Base-by-base conservation (phyloP, 169 alveolate genomes). In the Plasmodium ovale region DNA sequence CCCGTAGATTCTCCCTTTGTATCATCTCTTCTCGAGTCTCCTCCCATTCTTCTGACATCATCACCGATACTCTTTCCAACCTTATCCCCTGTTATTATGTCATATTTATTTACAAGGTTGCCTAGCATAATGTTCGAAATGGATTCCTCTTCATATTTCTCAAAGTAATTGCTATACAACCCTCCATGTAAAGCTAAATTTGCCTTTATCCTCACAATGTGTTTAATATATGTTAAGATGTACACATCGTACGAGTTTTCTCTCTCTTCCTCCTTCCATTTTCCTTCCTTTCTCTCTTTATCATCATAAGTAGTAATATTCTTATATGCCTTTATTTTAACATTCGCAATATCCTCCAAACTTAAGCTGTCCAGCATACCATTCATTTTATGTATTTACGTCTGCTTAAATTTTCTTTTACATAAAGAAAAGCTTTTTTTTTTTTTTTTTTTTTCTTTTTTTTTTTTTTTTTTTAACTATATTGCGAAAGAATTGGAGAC, bases 141-240 rank as follows among this genome's bases (percentile, higher is more conserved):
- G 29, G 77, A 77, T 12, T 77, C 88, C 47, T 77, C 88, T 37
- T 77, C 88, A 77, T 62, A 77, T 25, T 77, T 77, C 33, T 77
- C 88, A 62, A 77, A 77, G 35, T 77, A 77, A 53, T 77, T 77
- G 53, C 88, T 77, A 54, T 77, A 77, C 31, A 77, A 35, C 23
- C 88, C 88, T 19, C 88, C 88, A 67, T 77, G 88, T 51, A 77
- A 39, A 3, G 88, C 88, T 31, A 77, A 62, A 54, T 77, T 77
- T 3, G 88, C 58, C 53, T 77, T 77, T 42, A 77, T 77, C 23
- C 88, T n/a, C 1, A 77, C 88, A 27, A 77, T 77, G 23, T 77
- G 88, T 51, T 77, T 77, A 60, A 77, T 77, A 68, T 77, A 77
- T 37, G 88, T 77, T 53, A 77, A 39, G 27, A 77, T 77, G 37